Conservation (phyloP, 2,329 filamentous ascomycete species). For the Fusarium solani-melongenae region DNA sequence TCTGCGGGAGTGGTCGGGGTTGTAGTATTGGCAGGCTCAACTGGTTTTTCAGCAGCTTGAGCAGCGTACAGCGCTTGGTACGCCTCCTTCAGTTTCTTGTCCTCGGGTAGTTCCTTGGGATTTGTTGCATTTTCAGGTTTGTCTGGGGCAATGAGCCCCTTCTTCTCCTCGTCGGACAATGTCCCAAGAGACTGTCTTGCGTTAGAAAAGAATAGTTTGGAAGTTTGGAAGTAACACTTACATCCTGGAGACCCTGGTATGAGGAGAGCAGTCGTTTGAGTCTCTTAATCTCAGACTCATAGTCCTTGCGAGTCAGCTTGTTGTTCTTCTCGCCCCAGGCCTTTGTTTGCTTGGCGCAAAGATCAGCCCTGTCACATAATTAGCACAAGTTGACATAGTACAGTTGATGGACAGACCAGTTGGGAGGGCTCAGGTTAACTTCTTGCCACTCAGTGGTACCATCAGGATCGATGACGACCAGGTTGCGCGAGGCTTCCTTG, state of each 20-base stretch:
- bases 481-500: slow-evolving; percentile 10
- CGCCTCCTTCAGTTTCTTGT: not conserved
- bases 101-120: not conserved
- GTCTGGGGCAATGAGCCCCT: not conserved
- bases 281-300: not conserved
- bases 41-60: not conserved
- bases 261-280: not conserved
- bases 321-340: not conserved
- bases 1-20: no score
- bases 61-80: not conserved
- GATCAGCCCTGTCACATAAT: not conserved
- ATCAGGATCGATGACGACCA: slow-evolving; percentile 1
- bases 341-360: not conserved
- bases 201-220: not conserved
- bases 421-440: slow-evolving; percentile 1
- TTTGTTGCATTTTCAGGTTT: not conserved
- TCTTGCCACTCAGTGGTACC: not conserved
- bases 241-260: not conserved
- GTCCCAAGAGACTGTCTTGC: not conserved
- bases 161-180: not conserved
- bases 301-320: not conserved
- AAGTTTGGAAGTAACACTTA: not conserved
- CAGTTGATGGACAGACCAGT: not conserved
- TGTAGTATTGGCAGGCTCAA: no score
- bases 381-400: not conserved